These are phyloP conservation scores for Adenanthera pavonina DNA, from an alignment of 306 rosid genomes.

Conservation along the genomic window DNA sequence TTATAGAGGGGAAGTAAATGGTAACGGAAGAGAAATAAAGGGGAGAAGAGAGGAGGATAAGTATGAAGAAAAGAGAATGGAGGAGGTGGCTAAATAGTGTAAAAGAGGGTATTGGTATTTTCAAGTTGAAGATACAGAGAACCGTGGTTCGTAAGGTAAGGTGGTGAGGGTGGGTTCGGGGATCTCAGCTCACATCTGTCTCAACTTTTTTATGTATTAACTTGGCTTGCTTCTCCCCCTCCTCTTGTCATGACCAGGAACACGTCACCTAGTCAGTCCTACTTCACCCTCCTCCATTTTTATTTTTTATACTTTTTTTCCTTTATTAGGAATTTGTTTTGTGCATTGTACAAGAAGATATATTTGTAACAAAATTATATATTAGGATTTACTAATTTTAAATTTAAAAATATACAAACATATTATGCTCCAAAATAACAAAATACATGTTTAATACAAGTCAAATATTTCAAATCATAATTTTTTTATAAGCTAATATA, in stretches of 20 bases:
- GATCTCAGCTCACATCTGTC: slow-evolving; percentile 16
- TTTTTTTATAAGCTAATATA: too few relatives aligned
- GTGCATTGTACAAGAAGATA: too few relatives aligned
- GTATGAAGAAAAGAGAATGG: not conserved
- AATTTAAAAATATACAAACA: too few relatives aligned
- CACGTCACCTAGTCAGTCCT: slow-evolving; percentile 35
- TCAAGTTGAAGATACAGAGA: slow-evolving; percentile 29
- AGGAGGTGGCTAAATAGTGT: not conserved
- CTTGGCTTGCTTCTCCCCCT: not conserved
- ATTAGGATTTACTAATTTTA: too few relatives aligned
- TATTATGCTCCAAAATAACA: too few relatives aligned
- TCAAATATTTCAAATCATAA: too few relatives aligned
- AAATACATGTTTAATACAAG: too few relatives aligned
- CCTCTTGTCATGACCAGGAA: slow-evolving; percentile 36
- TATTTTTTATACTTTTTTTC: not conserved
- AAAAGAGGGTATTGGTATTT: slow-evolving; percentile 34
- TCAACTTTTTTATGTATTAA: not conserved
- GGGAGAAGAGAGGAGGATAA: not conserved
- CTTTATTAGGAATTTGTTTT: too few relatives aligned
- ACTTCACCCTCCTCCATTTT: slow-evolving; percentile 5
- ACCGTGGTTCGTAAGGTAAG: slow-evolving; percentile 52
- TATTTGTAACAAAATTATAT: too few relatives aligned
- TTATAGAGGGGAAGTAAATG: not conserved
- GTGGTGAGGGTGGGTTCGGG: slow-evolving; percentile 44
- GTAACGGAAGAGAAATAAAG: not conserved